A percentile compares a stretch with the other conserved stretches of the same genome.
Conservation (phyloP, 331 rosid species). For the Malus hybrid region DNA sequence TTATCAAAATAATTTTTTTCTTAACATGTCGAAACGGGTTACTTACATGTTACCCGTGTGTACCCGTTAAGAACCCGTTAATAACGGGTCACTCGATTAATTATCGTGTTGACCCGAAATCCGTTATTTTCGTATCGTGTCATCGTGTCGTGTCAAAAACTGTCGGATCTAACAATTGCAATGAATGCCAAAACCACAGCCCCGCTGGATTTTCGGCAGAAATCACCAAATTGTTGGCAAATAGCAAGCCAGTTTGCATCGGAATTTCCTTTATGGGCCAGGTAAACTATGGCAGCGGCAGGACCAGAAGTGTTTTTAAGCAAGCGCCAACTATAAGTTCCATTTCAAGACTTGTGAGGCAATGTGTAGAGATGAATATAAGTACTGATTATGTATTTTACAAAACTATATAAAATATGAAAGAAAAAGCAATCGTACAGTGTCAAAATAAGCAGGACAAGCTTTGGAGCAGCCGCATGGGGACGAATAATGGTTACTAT, state of each 20-base stretch:
- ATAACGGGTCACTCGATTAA: too few relatives aligned
- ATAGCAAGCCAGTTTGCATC: constrained; percentile 25
- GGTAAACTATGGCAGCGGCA: constrained; percentile 16
- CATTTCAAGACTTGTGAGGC: neutral
- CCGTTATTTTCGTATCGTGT: too few relatives aligned
- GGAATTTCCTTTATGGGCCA: constrained; percentile 20
- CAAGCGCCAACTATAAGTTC: constrained; percentile 6
- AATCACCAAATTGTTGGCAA: constrained; percentile 17
- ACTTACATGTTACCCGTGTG: too few relatives aligned
- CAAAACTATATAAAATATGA: too few relatives aligned
- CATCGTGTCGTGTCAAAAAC: too few relatives aligned
- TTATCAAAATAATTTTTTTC: too few relatives aligned
- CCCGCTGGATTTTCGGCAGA: constrained; percentile 24
- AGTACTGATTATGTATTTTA: too few relatives aligned
- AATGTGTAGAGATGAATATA: too few relatives aligned
- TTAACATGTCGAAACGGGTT: too few relatives aligned
- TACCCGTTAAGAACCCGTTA: too few relatives aligned
- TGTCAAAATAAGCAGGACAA: constrained; percentile 10
- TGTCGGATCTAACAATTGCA: neutral
- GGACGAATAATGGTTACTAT: constrained; percentile 18
- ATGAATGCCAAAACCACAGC: constrained; percentile 16
- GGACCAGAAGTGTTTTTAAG: constrained; percentile 4
- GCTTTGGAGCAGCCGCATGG: constrained; percentile 8
- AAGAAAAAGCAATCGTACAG: neutral
- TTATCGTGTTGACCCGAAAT: too few relatives aligned